Conservation (phyloP, 495 filamentous ascomycete species). For the Tuber brumale region DNA sequence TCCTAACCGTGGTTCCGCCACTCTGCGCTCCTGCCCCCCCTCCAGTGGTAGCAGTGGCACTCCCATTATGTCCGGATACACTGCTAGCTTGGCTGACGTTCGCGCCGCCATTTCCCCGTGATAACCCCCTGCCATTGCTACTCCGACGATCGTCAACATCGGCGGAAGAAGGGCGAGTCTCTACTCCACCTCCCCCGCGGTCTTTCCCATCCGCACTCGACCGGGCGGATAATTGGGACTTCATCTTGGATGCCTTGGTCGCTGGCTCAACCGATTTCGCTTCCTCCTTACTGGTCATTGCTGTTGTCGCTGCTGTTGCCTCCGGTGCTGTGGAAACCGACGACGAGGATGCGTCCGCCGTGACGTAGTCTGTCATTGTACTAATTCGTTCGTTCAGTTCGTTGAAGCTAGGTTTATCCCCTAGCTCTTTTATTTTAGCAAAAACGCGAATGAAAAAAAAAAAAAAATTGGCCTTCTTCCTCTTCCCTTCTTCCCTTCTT, state of each 20-base stretch:
- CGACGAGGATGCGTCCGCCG: conserved; percentile 33
- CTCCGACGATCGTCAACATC: conserved; percentile 29
- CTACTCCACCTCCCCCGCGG: conserved; percentile 24
- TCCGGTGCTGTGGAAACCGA: conserved; percentile 13
- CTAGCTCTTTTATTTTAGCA: conserved; percentile 18
- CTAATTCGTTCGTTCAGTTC: neutral
- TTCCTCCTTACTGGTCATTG: neutral
- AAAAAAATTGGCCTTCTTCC: conserved; percentile 10
- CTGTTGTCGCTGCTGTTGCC: neutral
- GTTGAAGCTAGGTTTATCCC: conserved; percentile 15
- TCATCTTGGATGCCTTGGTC: conserved; percentile 13
- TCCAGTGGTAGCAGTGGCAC: neutral
- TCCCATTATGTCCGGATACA: conserved; percentile 33
- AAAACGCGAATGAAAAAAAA: conserved; percentile 15
- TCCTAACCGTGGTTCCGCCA: conserved; percentile 28
- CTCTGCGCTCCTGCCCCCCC: conserved; percentile 21
- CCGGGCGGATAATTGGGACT: conserved; percentile 24
- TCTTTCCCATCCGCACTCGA: conserved; percentile 24
- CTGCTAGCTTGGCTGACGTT: conserved; percentile 37
- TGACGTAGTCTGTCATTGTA: conserved; percentile 28
- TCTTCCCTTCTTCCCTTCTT: neutral
- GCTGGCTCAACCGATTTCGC: conserved; percentile 23
- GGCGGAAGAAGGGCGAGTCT: conserved; percentile 33
- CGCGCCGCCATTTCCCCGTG: conserved; percentile 25
- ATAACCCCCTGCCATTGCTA: conserved; percentile 32